Base-by-base conservation (phyloP, 1,139 yeast genomes). In the Lizanozyma gosingica region DNA sequence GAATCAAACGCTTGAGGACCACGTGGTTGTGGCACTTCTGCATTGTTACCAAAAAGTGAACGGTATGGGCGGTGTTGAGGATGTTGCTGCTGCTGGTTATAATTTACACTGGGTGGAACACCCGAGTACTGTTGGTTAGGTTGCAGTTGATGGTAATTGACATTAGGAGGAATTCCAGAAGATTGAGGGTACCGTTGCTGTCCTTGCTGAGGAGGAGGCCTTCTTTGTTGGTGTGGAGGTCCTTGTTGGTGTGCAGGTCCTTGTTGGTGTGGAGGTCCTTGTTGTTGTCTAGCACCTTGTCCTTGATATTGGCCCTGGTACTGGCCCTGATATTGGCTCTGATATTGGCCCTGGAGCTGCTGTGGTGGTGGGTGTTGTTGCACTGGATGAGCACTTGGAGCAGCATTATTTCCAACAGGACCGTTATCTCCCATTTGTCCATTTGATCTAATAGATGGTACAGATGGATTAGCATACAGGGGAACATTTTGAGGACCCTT, bases 401-500 rank as follows among this genome's bases (percentile, higher is more conserved):
- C 29, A 6, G 29, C 29, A 22, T 22, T 22, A 22, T 11, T 11
- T 22, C 11, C 9, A 22, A 22, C 29, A 22, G 29, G 29, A 6
- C 9, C 29, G 11, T 22, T 22, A 6, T 11, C 29, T 22, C 29
- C 11, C 6, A 6, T 11, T 6, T 22, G 29, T 6, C 29, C 29
- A 22, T 6, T 6, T 22, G 29, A 22, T 22, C 9, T 6, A 6
- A 22, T 6, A 6, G 29, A 11, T 17, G 56, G 55, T 1, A 51
- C 22, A n/a, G n/a, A n/a, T n/a, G n/a, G n/a, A n/a, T n/a, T n/a
- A n/a, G n/a, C n/a, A n/a, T n/a, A n/a, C n/a, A n/a, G n/a, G n/a
- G n/a, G n/a, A 35, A 55, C 57, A 43, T 64, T 65, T 45, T 65
- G 71, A 4, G 64, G 51, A 33, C 52, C 51, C 45, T 61, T 64